Evolutionary conservation across 192 early-diverging fungal species (phyloP).

Genomic region (Coemansia sp.): DNA sequence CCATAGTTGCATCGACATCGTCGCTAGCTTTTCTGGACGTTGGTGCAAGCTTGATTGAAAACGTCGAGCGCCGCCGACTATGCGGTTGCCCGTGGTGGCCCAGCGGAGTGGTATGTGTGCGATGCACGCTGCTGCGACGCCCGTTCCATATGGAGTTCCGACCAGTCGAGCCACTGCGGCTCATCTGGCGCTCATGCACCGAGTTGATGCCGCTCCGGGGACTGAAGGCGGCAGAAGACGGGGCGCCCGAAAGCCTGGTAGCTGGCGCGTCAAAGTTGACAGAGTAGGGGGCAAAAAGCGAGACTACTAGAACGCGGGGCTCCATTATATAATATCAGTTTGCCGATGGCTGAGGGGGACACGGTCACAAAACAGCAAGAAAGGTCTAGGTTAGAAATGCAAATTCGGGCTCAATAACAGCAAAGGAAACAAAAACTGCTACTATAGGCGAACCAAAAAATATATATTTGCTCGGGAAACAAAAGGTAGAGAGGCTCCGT

Average conservation of each 20-base stretch:
- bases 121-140: slow-evolving; percentile 48
- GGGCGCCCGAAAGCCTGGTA: slow-evolving; percentile 7
- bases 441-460: background rate
- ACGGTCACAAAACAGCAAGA: background rate
- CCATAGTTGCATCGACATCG: slow-evolving; percentile 4
- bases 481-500: too few relatives aligned
- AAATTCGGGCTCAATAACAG: background rate
- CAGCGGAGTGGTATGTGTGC: slow-evolving; percentile 47
- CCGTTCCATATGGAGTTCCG: slow-evolving; percentile 46
- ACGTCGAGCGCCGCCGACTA: slow-evolving; percentile 46
- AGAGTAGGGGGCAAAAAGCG: slow-evolving; percentile 72
- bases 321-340: slow-evolving; percentile 14
- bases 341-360: background rate
- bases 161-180: slow-evolving; percentile 30
- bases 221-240: slow-evolving; percentile 3
- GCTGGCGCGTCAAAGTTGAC: slow-evolving; percentile 54
- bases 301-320: slow-evolving; percentile 63
- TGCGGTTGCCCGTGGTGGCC: slow-evolving; percentile 47
- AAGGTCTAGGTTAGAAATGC: background rate
- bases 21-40: slow-evolving; percentile 27
- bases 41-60: slow-evolving; percentile 49
- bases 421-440: background rate
- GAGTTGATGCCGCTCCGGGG: background rate
- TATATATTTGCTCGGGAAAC: too few relatives aligned
- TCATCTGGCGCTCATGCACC: slow-evolving; percentile 20